Percentiles rank a stretch among this genome's conserved stretches.
phyloP scores from a whole-genome alignment of 805 yeast genomes.

The Candida chauliodis region DNA sequence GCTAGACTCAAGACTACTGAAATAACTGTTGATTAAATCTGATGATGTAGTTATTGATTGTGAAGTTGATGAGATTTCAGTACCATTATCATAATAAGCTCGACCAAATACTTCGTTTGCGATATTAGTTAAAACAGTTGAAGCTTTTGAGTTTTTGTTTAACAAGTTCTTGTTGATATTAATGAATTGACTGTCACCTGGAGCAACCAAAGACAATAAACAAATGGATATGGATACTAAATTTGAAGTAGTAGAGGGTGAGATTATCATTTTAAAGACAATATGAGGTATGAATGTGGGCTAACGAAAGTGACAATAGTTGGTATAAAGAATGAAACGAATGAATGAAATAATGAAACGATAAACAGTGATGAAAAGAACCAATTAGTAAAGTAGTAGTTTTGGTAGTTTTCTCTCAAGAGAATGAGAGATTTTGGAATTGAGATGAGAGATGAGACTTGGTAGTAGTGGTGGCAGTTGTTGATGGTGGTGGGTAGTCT shows the following conservation, averaged over 20 bases:
- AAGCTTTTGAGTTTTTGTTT: background rate
- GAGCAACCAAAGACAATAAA: conserved; percentile 3
- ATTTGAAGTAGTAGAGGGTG: conserved; percentile 3
- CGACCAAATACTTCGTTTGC: conserved; percentile 1
- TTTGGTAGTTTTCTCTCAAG: too few species aligned
- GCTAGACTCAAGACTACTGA: background rate
- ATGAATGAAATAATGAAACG: conserved; percentile 3
- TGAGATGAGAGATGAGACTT: too few species aligned
- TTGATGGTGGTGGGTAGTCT: too few species aligned
- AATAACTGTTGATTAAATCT: background rate
- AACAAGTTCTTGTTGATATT: background rate
- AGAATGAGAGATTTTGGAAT: too few species aligned
- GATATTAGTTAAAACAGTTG: background rate
- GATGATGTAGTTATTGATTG: background rate
- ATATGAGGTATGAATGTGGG: background rate
- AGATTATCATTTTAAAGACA: background rate
- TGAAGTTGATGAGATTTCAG: background rate
- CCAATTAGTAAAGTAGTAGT: too few species aligned
- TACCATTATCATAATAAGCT: conserved; percentile 3
- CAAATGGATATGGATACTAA: conserved; percentile 5
- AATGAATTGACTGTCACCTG: conserved; percentile 2
- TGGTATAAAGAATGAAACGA: conserved; percentile 1
- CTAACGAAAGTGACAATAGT: background rate
- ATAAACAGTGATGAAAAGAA: too few species aligned
- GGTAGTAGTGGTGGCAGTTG: too few species aligned